These are phyloP conservation scores for Globisporangium spinosum DNA, from an alignment of 352 stramenopile species.

Conservation along the genomic window DNA sequence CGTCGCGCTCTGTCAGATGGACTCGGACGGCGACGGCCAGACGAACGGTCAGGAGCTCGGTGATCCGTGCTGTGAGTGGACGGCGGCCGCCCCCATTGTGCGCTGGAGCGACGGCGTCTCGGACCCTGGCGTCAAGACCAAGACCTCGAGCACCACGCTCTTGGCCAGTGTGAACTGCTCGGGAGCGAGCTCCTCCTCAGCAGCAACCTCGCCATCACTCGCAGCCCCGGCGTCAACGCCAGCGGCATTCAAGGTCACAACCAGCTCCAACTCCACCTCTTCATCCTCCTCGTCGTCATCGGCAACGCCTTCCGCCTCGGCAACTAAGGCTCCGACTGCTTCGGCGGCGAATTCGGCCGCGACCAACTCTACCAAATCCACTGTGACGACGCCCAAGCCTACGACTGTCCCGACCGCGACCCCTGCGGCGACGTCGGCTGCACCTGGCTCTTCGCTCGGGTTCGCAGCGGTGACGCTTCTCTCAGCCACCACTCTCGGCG, in stretches of 20 bases:
- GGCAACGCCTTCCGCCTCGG: not conserved
- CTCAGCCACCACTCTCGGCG: not conserved
- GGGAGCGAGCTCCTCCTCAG: not conserved
- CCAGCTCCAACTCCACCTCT: not conserved
- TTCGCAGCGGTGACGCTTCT: not conserved
- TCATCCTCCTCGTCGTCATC: not conserved
- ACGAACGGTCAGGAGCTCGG: constrained; percentile 61
- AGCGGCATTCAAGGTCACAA: not conserved
- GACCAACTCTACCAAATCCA: not conserved
- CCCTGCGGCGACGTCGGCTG: not conserved
- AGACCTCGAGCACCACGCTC: constrained; percentile 19
- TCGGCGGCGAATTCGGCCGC: not conserved
- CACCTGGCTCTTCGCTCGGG: not conserved
- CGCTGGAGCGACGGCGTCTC: constrained; percentile 27
- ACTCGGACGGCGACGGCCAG: constrained; percentile 40
- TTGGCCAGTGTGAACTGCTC: constrained; percentile 2
- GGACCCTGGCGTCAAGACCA: constrained; percentile 23
- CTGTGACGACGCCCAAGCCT: not conserved
- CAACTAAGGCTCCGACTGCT: not conserved
- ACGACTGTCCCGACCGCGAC: not conserved
- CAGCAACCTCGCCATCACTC: not conserved
- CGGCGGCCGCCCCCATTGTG: constrained; percentile 1
- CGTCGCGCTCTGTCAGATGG: constrained; percentile 24
- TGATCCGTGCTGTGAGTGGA: constrained; percentile 44
- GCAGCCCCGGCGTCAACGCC: not conserved